Evolutionary conservation across 441 rosid genomes (phyloP).

Genomic region (Gossypium schwendimanii): DNA sequence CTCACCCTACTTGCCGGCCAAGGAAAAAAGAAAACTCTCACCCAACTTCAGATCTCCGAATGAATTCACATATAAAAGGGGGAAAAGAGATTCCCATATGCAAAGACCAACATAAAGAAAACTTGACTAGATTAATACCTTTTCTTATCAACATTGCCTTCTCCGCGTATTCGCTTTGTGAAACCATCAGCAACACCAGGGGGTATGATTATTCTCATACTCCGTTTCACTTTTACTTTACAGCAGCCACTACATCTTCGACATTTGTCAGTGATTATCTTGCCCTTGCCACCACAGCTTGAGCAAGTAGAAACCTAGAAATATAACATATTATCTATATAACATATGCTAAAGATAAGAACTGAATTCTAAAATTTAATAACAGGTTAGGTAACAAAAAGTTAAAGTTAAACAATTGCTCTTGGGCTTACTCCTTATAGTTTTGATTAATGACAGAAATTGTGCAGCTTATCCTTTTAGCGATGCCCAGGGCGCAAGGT

Average conservation of each 20-base stretch:
- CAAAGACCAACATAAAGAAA: not conserved
- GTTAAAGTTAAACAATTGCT: not conserved
- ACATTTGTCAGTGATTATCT: constrained; percentile 68
- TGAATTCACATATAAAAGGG: not conserved
- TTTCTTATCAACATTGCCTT: constrained; percentile 63
- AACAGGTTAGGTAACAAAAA: not conserved
- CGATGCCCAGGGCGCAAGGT: not conserved
- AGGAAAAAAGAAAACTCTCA: not conserved
- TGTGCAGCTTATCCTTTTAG: not conserved
- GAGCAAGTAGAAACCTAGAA: constrained; percentile 78
- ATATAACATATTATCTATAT: constrained; percentile 23
- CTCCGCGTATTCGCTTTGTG: constrained; percentile 56
- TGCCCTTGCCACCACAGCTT: constrained; percentile 76
- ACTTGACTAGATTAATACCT: constrained; percentile 34
- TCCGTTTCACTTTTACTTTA: constrained; percentile 47
- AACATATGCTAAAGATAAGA: constrained; percentile 16
- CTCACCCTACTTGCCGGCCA: not conserved
- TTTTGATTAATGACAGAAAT: not conserved
- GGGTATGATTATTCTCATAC: constrained; percentile 55
- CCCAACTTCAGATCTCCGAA: not conserved
- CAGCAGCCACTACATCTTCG: constrained; percentile 58
- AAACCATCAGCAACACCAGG: constrained; percentile 79
- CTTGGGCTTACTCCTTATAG: not conserved
- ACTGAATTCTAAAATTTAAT: constrained; percentile 5
- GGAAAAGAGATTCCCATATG: not conserved